Evolutionary conservation across 2,329 filamentous ascomycete species (phyloP).

Genomic region (Fusarium drepaniforme): DNA sequence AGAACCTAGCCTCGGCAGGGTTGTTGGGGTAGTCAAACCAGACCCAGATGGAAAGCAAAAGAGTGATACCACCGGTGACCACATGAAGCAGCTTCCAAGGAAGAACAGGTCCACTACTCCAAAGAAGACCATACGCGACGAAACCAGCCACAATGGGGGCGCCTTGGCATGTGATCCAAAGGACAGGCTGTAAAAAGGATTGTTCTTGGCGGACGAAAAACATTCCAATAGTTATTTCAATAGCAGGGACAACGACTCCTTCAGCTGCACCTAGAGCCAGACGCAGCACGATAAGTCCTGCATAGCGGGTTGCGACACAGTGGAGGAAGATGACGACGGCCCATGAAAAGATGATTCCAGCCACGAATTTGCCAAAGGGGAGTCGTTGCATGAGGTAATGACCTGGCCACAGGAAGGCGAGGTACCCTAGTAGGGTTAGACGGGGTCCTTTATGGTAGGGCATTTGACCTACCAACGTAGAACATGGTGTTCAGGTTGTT

Average conservation of each 20-base stretch:
- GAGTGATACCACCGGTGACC: constrained; percentile 50
- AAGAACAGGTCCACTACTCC: constrained; percentile 45
- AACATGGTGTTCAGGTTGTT: constrained; percentile 57
- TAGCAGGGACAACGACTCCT: constrained; percentile 52
- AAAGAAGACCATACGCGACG: constrained; percentile 56
- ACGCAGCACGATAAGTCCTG: constrained; percentile 51
- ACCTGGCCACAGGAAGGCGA: constrained; percentile 52
- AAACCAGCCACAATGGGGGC: constrained; percentile 55
- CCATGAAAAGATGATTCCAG: constrained; percentile 50
- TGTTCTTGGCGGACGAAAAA: constrained; percentile 52
- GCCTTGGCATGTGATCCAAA: constrained; percentile 49
- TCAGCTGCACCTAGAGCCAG: constrained; percentile 52
- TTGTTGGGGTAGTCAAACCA: constrained; percentile 54
- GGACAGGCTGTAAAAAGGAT: constrained; percentile 47
- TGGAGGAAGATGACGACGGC: constrained; percentile 52
- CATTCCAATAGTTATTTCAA: constrained; percentile 56
- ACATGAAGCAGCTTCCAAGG: constrained; percentile 57
- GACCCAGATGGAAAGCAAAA: constrained; percentile 49
- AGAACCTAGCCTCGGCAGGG: constrained; percentile 52
- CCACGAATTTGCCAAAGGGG: constrained; percentile 52
- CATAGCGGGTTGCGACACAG: constrained; percentile 51
- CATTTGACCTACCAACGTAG: constrained; percentile 50
- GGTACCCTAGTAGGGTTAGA: constrained; percentile 46
- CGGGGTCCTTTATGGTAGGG: rapidly evolving
- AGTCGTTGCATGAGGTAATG: constrained; percentile 55